phyloP scores from a whole-genome alignment of 164 flowering plant species.

The Chloranthus sessilifolius region DNA sequence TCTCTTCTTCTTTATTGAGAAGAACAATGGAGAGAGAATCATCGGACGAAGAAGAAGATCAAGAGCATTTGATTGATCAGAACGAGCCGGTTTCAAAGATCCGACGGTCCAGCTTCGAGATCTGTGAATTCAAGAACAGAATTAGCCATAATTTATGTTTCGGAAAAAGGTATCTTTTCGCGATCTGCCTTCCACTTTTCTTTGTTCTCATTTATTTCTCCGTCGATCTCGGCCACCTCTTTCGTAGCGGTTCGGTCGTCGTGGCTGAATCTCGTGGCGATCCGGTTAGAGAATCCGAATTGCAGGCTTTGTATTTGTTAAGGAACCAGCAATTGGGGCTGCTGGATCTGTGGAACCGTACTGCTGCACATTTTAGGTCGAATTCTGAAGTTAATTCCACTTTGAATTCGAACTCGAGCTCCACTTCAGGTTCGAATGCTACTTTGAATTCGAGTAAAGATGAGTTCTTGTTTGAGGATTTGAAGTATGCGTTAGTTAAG shows the following conservation, averaged over 20 bases:
- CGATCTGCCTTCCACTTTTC: constrained; percentile 41
- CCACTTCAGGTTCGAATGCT: neutral
- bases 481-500: constrained; percentile 39
- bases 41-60: constrained; percentile 64
- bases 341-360: constrained; percentile 53
- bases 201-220: constrained; percentile 43
- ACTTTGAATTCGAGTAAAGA: constrained; percentile 9
- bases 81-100: constrained; percentile 24
- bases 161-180: constrained; percentile 47
- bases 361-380: constrained; percentile 5
- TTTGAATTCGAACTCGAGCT: constrained; percentile 1
- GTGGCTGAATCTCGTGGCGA: constrained; percentile 16
- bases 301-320: constrained; percentile 63
- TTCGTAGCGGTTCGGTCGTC: constrained; percentile 24
- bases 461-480: constrained; percentile 23
- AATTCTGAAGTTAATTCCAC: neutral
- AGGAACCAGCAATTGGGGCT: constrained; percentile 67
- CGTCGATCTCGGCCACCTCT: constrained; percentile 34
- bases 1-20: neutral
- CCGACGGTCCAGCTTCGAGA: constrained; percentile 14
- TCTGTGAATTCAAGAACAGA: constrained; percentile 10
- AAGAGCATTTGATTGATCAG: constrained; percentile 33
- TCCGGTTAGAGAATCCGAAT: constrained; percentile 68
- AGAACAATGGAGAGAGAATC: constrained; percentile 24
- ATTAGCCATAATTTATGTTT: constrained; percentile 11